Conservation (phyloP, 306 rosid species). For the Luffa aegyptiaca region DNA sequence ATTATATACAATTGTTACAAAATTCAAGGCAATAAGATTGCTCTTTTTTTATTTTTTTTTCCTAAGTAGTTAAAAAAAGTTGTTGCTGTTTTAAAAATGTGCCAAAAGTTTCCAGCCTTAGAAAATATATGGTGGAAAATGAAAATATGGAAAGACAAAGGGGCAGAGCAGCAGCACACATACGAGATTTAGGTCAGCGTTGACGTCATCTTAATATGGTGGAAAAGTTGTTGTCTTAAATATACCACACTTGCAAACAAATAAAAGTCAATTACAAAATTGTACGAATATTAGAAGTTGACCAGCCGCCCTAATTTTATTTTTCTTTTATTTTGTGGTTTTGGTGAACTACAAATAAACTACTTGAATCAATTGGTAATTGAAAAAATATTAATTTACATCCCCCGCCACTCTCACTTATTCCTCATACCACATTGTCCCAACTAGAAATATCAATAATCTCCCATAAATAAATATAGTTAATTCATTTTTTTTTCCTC, state of each 20-base stretch:
- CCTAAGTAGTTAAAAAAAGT: too few species aligned
- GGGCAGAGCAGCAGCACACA: too few species aligned
- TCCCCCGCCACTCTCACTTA: not conserved
- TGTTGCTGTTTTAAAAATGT: too few species aligned
- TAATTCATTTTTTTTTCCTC: not conserved
- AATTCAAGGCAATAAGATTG: too few species aligned
- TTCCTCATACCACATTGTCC: not conserved
- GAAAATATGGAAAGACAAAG: too few species aligned
- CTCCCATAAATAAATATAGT: not conserved
- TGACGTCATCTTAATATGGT: too few species aligned
- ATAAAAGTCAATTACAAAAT: not conserved
- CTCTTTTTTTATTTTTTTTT: too few species aligned
- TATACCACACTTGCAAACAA: not conserved
- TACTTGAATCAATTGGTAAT: not conserved
- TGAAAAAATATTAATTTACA: not conserved
- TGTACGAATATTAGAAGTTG: not conserved
- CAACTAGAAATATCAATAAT: not conserved
- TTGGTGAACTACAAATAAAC: not conserved
- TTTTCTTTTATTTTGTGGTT: not conserved
- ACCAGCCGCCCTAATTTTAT: not conserved
- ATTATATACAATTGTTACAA: too few species aligned
- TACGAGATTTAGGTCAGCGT: too few species aligned
- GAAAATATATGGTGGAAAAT: too few species aligned
- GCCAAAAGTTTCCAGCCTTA: too few species aligned
- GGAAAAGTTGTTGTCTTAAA: not conserved